These are phyloP conservation scores for Cinnamomum micranthum DNA, from an alignment of 164 flowering plant genomes.

Conservation along the genomic window DNA sequence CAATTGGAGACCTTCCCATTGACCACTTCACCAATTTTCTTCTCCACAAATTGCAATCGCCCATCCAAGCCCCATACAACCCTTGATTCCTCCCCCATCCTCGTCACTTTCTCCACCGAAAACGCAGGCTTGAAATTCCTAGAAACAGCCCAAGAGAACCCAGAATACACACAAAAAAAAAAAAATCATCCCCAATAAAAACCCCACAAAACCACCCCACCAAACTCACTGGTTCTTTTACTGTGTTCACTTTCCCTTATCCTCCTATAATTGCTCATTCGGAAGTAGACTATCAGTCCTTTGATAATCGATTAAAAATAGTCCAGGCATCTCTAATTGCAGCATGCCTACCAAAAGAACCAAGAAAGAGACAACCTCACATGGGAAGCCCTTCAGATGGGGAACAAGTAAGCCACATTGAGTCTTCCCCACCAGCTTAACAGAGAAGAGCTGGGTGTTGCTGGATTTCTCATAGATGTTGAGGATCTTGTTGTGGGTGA, in stretches of 20 bases:
- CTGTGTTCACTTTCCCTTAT: too few relatives aligned
- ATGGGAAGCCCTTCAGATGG: background rate
- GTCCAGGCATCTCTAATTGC: background rate
- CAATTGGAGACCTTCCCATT: constrained; percentile 41
- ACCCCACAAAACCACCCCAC: constrained; percentile 17
- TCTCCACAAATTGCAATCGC: constrained; percentile 40
- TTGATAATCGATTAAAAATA: too few relatives aligned
- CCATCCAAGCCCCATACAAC: constrained; percentile 33
- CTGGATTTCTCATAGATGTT: too few relatives aligned
- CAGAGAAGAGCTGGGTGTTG: too few relatives aligned
- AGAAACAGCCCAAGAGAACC: constrained; percentile 33
- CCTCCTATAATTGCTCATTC: too few relatives aligned
- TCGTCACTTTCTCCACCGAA: constrained; percentile 37
- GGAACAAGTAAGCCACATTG: background rate
- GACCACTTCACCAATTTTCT: constrained; percentile 29
- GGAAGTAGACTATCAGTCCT: too few relatives aligned
- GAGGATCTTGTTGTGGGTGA: too few relatives aligned
- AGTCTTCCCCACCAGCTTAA: too few relatives aligned
- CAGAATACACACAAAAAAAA: constrained; percentile 36
- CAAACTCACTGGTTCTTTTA: too few relatives aligned
- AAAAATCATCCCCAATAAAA: constrained; percentile 31
- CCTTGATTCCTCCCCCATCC: constrained; percentile 31
- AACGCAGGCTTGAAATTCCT: constrained; percentile 34
- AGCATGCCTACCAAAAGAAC: background rate
- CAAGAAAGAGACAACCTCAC: background rate